These are phyloP conservation scores for Ormosia emarginata DNA, from an alignment of 306 rosid genomes.

Conservation along the genomic window DNA sequence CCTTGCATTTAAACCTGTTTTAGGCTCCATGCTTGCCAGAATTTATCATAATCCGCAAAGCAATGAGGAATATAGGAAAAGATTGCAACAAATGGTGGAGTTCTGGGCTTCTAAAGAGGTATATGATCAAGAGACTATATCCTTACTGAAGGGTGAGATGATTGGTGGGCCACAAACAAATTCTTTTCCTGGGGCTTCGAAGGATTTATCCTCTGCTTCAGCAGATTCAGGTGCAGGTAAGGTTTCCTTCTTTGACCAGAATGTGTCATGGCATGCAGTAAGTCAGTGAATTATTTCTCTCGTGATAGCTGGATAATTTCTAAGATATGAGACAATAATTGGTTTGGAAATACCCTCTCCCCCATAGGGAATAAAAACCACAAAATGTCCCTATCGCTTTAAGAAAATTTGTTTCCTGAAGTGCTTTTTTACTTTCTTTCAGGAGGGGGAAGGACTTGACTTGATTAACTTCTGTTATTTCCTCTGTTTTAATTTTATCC, in stretches of 20 bases:
- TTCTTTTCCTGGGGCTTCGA: constrained; percentile 54
- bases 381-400: background rate
- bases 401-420: background rate
- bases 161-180: constrained; percentile 61
- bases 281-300: background rate
- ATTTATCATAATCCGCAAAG: constrained; percentile 88
- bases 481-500: constrained; percentile 6
- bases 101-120: constrained; percentile 88
- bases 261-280: background rate
- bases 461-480: background rate
- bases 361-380: background rate
- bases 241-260: background rate
- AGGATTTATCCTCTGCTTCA: constrained; percentile 55
- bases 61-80: constrained; percentile 78
- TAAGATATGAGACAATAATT: background rate
- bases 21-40: constrained; percentile 95
- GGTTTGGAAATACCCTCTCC: background rate
- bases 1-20: constrained; percentile 75
- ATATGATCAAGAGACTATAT: constrained; percentile 75
- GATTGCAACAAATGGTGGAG: constrained; percentile 87
- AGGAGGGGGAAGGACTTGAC: background rate
- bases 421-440: background rate
- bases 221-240: constrained; percentile 65
- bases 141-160: constrained; percentile 72
- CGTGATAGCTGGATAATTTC: background rate